Evolutionary conservation across 352 stramenopile genomes (phyloP), one percentile per base, ranked within the genome.

Genomic region (Globisporangium cylindrosporum): DNA sequence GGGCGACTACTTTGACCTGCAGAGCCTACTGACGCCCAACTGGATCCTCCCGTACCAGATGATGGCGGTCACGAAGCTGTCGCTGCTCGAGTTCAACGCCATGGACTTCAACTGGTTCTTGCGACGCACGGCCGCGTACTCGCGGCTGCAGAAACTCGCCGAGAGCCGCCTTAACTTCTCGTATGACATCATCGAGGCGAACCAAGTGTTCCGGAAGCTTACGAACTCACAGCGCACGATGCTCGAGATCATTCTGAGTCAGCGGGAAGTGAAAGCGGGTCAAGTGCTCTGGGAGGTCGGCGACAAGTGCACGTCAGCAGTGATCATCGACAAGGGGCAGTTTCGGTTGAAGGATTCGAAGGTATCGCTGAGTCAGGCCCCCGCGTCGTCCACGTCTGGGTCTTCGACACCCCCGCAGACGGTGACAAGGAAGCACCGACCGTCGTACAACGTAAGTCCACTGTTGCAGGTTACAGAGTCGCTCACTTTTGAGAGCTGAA

Each of bases 1-100:
- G 8, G 91, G 91, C 8, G 91, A 97, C 68, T 97, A 96, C 75
- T 97, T 97, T 67, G 87, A 95, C 51, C 75, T 95, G 8, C 85
- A 92, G 59, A 90, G 78, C n/a, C 70, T 95, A 29, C 54, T 95
- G 51, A 92, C 84, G 2, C 87, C 84, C 18, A 83, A 90, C 62
- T 90, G 78, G 75, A 69, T 69, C 59, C 68, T 88, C 15, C 81
- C 78, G 27, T 92, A 86, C 54, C 76, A 86, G 65, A 90, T 90
- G 79, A 63, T 90, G 27, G 84, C 82, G 7, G 70, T 74, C 34
- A 89, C 79, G 18, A 91, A 89, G 68, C 71, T 93, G 25, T 94
- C 85, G 22, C 70, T 89, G 58, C 80, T 91, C 63, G 75, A 93
- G 71, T 96, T 96, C 64, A 91, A 93, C 49, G 80, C 84, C 1